Percentiles rank a stretch among this genome's conserved stretches.
Evolutionary conservation across 2,329 filamentous ascomycete species (phyloP).

Genomic region (Aspergillus piperis): DNA sequence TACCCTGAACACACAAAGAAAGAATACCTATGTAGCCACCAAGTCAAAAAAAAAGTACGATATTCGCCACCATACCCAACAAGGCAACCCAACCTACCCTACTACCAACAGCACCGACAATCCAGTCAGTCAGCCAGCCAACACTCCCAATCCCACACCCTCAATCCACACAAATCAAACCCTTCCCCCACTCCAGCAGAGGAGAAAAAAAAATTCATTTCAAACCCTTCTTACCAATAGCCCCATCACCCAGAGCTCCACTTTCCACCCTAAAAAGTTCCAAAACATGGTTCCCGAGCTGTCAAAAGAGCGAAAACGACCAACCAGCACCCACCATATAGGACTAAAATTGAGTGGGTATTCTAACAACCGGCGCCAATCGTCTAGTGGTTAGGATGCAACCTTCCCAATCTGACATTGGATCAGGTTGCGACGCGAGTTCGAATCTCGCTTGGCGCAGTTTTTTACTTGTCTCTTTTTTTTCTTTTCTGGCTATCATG

Average conservation of each 20-base stretch:
- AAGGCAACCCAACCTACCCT: background rate
- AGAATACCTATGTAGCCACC: no score
- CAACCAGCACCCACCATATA: background rate
- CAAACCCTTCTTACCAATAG: background rate
- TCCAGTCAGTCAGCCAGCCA: background rate
- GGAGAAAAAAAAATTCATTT: background rate
- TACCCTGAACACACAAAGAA: no score
- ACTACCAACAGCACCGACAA: background rate
- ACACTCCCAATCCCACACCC: background rate
- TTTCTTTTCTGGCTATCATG: background rate
- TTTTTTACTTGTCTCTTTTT: background rate
- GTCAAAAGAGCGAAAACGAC: background rate
- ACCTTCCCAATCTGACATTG: constrained; percentile 10
- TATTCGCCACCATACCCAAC: background rate
- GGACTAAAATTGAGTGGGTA: background rate
- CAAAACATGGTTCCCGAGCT: background rate
- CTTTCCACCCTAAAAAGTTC: background rate
- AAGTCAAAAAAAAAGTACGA: no score
- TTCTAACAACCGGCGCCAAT: constrained; percentile 6
- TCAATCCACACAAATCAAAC: background rate
- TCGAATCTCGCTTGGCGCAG: constrained; percentile 11
- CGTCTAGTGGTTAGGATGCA: constrained; percentile 12
- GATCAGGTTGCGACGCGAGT: constrained; percentile 10
- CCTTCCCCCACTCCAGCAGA: background rate
- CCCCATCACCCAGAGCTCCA: background rate